Conservation (phyloP, 2,329 filamentous ascomycete genomes). For the Fusarium pseudocircinatum region DNA sequence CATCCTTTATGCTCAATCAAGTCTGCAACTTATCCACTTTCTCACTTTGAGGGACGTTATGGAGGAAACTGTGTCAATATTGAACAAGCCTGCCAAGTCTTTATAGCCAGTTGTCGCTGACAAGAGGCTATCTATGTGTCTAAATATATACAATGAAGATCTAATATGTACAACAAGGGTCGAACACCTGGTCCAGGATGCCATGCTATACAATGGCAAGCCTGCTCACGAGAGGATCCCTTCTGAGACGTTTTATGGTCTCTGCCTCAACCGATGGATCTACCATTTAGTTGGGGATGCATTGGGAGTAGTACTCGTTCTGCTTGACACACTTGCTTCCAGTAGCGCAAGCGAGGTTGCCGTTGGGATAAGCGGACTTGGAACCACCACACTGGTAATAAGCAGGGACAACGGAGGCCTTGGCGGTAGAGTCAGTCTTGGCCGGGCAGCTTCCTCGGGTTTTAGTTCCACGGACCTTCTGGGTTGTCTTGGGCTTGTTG, state of each 20-base stretch:
- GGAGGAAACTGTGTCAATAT: background rate
- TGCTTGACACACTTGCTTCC: conserved; percentile 39
- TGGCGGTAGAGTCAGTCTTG: conserved; percentile 19
- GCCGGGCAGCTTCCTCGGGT: conserved; percentile 22
- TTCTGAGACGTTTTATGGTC: background rate
- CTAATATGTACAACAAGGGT: conserved; percentile 26
- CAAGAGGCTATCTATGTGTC: background rate
- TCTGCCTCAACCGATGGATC: background rate
- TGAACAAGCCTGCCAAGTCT: conserved; percentile 22
- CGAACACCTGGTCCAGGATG: conserved; percentile 26
- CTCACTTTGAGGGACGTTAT: no score
- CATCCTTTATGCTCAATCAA: background rate
- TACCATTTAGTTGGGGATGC: conserved; percentile 36
- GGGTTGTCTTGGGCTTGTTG: conserved; percentile 8
- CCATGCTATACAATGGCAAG: conserved; percentile 20
- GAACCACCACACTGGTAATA: conserved; percentile 39
- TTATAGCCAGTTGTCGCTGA: conserved; percentile 14
- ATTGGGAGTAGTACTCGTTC: conserved; percentile 43
- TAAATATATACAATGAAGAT: conserved; percentile 39
- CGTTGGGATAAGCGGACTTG: conserved; percentile 35
- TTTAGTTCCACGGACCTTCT: conserved; percentile 28
- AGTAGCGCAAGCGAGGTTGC: conserved; percentile 31
- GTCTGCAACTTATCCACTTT: no score
- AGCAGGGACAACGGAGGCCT: conserved; percentile 24
- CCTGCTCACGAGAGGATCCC: conserved; percentile 6